These are phyloP conservation scores for Candida sanyaensis DNA, from an alignment of 1,139 yeast species.

Conservation along the genomic window DNA sequence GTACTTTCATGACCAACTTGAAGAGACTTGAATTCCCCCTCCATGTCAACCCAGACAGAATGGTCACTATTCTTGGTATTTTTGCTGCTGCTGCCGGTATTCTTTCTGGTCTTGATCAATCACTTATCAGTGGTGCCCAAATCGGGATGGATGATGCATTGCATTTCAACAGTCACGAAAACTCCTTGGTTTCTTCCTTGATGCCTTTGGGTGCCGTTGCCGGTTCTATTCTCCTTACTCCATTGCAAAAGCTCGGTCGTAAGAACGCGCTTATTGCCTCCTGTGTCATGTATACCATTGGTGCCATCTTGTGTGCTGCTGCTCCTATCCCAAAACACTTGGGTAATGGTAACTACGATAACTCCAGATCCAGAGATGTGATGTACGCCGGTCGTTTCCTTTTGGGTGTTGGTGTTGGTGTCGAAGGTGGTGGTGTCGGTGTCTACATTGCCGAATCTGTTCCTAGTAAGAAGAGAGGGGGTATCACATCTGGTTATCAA, in stretches of 20 bases:
- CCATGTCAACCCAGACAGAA: constrained; percentile 38
- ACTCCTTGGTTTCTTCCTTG: constrained; percentile 50
- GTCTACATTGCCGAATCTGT: constrained; percentile 61
- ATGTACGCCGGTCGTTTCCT: constrained; percentile 59
- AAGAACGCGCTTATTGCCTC: constrained; percentile 53
- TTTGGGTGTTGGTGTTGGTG: constrained; percentile 59
- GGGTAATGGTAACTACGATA: constrained; percentile 17
- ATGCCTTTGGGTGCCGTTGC: constrained; percentile 65
- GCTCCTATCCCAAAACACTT: constrained; percentile 20
- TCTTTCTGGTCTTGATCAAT: constrained; percentile 59
- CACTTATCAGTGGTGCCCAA: constrained; percentile 59
- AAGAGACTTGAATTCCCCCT: constrained; percentile 25
- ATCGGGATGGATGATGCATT: constrained; percentile 48
- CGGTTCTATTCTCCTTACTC: constrained; percentile 51
- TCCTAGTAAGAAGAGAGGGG: constrained; percentile 59
- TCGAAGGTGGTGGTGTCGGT: constrained; percentile 63
- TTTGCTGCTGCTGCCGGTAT: constrained; percentile 63
- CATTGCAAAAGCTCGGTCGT: constrained; percentile 53
- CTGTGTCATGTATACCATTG: constrained; percentile 56
- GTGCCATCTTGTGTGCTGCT: constrained; percentile 55
- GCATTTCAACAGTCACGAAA: constrained; percentile 31
- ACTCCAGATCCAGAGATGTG: constrained; percentile 26
- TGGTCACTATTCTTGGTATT: constrained; percentile 48
- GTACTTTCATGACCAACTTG: constrained; percentile 24
- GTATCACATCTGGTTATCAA: constrained; percentile 57